Percentiles rank a stretch among this genome's conserved stretches.
These are phyloP conservation scores for Exophiala alcalophila DNA, from an alignment of 2,329 filamentous ascomycete genomes.

Conservation along the genomic window DNA sequence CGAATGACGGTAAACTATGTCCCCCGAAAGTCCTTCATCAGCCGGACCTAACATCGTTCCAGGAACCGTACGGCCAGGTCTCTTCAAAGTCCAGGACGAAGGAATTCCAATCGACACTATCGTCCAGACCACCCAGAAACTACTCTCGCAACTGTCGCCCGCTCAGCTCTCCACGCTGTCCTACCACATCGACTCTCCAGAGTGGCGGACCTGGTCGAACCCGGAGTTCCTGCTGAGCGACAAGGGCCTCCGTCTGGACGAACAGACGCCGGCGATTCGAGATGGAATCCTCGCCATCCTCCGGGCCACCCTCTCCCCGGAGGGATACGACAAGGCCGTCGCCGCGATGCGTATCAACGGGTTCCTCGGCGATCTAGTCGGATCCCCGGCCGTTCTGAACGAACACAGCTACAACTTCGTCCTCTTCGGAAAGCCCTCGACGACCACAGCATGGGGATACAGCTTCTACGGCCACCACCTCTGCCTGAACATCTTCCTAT, in stretches of 20 bases:
- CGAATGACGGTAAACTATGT: constrained; percentile 57
- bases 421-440: constrained; percentile 63
- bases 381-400: constrained; percentile 64
- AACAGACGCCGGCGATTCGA: constrained; percentile 48
- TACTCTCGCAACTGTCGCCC: constrained; percentile 49
- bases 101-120: constrained; percentile 59
- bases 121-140: constrained; percentile 48
- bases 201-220: constrained; percentile 71
- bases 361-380: constrained; percentile 67
- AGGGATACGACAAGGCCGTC: constrained; percentile 69
- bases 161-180: constrained; percentile 50
- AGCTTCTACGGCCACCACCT: constrained; percentile 77
- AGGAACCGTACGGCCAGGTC: constrained; percentile 45
- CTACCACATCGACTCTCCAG: constrained; percentile 65
- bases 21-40: constrained; percentile 5
- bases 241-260: constrained; percentile 69
- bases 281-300: constrained; percentile 57
- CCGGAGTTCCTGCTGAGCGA: constrained; percentile 68
- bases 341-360: constrained; percentile 71
- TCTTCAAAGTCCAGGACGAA: constrained; percentile 63
- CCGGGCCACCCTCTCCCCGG: constrained; percentile 58
- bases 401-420: constrained; percentile 74
- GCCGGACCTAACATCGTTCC: constrained; percentile 19
- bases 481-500: constrained; percentile 68
- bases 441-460: constrained; percentile 64